Evolutionary conservation across 2,329 filamentous ascomycete species (phyloP), one percentile per base, ranked within the genome.

Genomic region (Arthrocladium fulminans): DNA sequence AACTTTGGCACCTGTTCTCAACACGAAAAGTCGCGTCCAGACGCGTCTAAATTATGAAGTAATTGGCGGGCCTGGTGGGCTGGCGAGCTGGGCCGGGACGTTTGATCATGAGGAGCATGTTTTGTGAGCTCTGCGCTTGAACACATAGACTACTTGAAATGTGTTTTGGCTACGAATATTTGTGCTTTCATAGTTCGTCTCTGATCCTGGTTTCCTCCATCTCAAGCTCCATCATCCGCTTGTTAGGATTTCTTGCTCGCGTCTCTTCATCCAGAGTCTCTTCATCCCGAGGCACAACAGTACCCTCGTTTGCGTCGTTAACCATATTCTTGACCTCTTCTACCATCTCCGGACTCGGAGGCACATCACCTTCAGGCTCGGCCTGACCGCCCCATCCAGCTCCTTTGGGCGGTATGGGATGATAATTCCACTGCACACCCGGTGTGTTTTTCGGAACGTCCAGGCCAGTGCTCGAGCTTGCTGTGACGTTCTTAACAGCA

Each of bases 201-300:
- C 55, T 59, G n/a, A 32, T 30, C 30, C 44, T 35, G 12, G 55
- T 54, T 27, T 62, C 57, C 19, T 64, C 56, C 32, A 63, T 56
- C 39, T 67, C 69, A 47, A 57, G 43, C 34, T 73, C 70, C 57
- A 65, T 72, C 69, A 72, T 73, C 48, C 71, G 59, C 58, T 74
- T 74, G 56, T 72, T 71, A 7, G 70, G 58, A 56, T 74, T 74
- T 20, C 65, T 61, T 27, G 67, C 66, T 27, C 64, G 56, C n/a
- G n/a, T n/a, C n/a, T n/a, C n/a, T n/a, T n/a, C n/a, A n/a, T n/a
- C n/a, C n/a, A n/a, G n/a, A n/a, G n/a, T n/a, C 40, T 67, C 65
- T 39, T 68, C 57, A 44, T 67, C 63, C 44, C 67, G 61, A 20
- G 67, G 52, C 30, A 59, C 57, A 1, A 58, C 57, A 3, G 54